phyloP scores from a whole-genome alignment of 495 filamentous ascomycete species.

The Oleoguttula mirabilis region DNA sequence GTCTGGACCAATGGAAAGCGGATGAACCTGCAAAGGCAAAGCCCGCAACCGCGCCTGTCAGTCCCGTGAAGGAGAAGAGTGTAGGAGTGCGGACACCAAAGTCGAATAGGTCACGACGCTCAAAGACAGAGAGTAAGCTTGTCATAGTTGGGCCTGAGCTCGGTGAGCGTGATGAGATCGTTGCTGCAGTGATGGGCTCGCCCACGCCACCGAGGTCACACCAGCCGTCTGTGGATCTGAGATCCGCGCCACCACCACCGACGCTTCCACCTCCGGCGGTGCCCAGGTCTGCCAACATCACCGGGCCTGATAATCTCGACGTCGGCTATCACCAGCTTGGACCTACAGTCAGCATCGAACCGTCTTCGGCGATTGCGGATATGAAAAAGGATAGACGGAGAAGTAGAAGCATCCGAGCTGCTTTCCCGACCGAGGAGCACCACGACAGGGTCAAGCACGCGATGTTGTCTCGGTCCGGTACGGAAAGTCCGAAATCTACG shows the following conservation, averaged over 20 bases:
- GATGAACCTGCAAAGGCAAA: slow-evolving; percentile 11
- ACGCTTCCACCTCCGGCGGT: slow-evolving; percentile 1
- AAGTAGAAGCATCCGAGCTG: slow-evolving; percentile 2
- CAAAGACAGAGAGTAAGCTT: neutral
- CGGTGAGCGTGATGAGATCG: slow-evolving; percentile 6
- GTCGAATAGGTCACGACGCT: neutral
- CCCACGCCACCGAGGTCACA: neutral
- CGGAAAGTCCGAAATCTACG: too few species aligned
- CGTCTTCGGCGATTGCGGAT: neutral
- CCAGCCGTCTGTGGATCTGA: neutral
- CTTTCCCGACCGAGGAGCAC: neutral
- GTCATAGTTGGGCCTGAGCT: neutral
- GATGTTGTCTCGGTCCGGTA: too few species aligned
- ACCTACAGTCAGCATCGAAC: neutral
- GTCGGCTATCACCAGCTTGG: slow-evolving; percentile 1
- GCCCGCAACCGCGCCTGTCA: too few species aligned
- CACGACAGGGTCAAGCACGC: too few species aligned
- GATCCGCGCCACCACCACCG: neutral
- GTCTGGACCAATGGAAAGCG: slow-evolving; percentile 29
- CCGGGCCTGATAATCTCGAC: neutral
- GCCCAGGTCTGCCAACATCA: slow-evolving; percentile 4
- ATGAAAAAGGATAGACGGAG: neutral
- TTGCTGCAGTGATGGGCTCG: slow-evolving; percentile 7
- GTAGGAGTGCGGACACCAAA: too few species aligned
- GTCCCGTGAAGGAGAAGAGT: too few species aligned